Evolutionary conservation across 1,284 basidiomycete genomes (phyloP), one percentile per base, ranked within the genome.

Genomic region (Ceratobasidium sp.): DNA sequence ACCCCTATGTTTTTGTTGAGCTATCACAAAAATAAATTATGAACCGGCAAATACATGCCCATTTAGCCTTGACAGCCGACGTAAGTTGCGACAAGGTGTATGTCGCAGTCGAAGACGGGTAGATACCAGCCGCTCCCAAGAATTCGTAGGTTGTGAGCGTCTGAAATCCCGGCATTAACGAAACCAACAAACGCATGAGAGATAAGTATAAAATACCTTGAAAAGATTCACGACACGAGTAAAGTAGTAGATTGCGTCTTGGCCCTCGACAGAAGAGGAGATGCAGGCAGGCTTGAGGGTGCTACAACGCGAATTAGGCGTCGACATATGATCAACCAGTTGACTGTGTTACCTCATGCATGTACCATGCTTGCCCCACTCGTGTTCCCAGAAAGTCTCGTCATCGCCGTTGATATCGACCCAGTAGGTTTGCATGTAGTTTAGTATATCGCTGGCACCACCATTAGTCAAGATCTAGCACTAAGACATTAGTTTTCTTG

Each of bases 131-230:
- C n/a, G 85, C 82, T 19, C 85, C 83, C 41, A 95, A 87, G 87
- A 87, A 93, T 13, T 86, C 83, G 80, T 88, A 93, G 0, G 93
- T 93, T 0, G 92, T 90, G 37, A 92, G 85, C 13, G 84, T 84
- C 88, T 89, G 76, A 39, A 74, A 14, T 48, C 54, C 31, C 41
- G 27, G 49, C 62, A 31, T 46, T 24, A 63, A 48, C 24, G 51
- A 37, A 58, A 61, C 0, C 31, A 62, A 34, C 49, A 22, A 58
- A 31, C 14, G 19, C 0, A 59, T 34, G 31, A 41, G 49, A 27
- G 2, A 2, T 27, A 58, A 41, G 8, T 24, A 9, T n/a, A 13
- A 74, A 78, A 31, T 74, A 86, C 89, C 84, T 92, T 81, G 86
- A 91, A 92, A 14, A 91, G 81, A 2, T 81, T 84, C 72, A 92